These are phyloP conservation scores for Berberis vulgaris DNA, from an alignment of 164 flowering plant species.

Conservation along the genomic window DNA sequence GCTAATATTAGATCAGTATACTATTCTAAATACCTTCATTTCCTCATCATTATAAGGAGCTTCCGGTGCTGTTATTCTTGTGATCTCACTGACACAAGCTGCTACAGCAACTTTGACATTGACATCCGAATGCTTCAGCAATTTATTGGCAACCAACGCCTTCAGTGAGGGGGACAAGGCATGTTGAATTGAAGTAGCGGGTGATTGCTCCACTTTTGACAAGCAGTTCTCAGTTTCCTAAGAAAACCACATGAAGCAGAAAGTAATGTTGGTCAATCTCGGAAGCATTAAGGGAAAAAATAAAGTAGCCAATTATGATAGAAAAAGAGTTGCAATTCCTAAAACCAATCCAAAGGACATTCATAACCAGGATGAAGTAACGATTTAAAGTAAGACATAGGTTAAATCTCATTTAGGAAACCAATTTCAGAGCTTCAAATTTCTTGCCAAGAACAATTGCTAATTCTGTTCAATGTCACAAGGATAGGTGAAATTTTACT, in stretches of 20 bases:
- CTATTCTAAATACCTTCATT: constrained; percentile 53
- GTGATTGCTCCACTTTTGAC: constrained; percentile 67
- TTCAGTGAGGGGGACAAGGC: constrained; percentile 45
- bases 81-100: constrained; percentile 70
- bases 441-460: too few relatives aligned
- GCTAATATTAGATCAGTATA: not conserved
- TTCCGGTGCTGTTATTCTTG: constrained; percentile 84
- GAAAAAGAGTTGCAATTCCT: not conserved
- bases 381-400: too few relatives aligned
- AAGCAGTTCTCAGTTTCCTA: constrained; percentile 54
- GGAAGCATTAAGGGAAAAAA: too few relatives aligned
- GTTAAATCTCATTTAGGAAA: too few relatives aligned
- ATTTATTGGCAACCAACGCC: constrained; percentile 45
- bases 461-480: too few relatives aligned
- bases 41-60: constrained; percentile 73
- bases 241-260: not conserved
- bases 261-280: too few relatives aligned
- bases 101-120: constrained; percentile 75
- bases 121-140: constrained; percentile 47
- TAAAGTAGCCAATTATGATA: too few relatives aligned
- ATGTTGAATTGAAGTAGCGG: constrained; percentile 33
- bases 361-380: too few relatives aligned
- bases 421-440: too few relatives aligned
- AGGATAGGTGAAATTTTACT: too few relatives aligned
- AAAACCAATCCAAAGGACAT: too few relatives aligned